Evolutionary conservation across 139 green algal species (phyloP), one percentile per base, ranked within the genome.

Genomic region (Cymbomonas tetramitiformis): DNA sequence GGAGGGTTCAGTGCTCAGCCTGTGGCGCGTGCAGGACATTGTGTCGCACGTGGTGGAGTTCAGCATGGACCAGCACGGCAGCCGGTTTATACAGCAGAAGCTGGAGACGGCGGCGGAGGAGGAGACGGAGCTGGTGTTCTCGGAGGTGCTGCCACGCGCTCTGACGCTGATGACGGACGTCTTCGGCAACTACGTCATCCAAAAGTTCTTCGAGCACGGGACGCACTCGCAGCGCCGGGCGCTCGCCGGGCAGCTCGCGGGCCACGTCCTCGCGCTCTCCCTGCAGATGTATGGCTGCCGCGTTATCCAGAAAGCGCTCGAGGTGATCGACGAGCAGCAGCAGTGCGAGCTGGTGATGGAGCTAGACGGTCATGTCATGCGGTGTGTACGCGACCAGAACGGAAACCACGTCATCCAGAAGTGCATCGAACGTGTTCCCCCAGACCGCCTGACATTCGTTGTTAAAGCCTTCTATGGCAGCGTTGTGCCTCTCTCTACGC

Each of bases 381-480:
- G 76, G 34, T 72, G 68, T 58, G 78, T 94, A 40, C 70, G 75
- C 23, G 87, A 96, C 68, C 84, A 93, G 71, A 96, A 96, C 46
- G 88, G 86, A 58, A 96, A 96, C 74, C 88, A 96, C 61, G 87
- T 96, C 32, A 83, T 95, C 18, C 86, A 95, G 57, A 90, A 86
- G 65, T 89, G 64, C 73, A 88, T 95, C 25, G 85, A 94, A 74
- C 80, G 82, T 38, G 73, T 95, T 25, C 59, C 72, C 41, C 74
- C 82, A 30, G 53, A 70, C 26, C 70, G 71, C 58, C 78, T 91
- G 41, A 25, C 23, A 23, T 77, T 76, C 59, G 73, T 79, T n/a
- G 50, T 90, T 47, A 62, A 86, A 67, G 65, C 64, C 46, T 86
- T 95, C 64, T 68, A 77, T 21, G 64, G 64, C 30, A 79, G 80